These are phyloP conservation scores for Flaveria robusta DNA, from an alignment of 129 eudicot species.

Conservation along the genomic window DNA sequence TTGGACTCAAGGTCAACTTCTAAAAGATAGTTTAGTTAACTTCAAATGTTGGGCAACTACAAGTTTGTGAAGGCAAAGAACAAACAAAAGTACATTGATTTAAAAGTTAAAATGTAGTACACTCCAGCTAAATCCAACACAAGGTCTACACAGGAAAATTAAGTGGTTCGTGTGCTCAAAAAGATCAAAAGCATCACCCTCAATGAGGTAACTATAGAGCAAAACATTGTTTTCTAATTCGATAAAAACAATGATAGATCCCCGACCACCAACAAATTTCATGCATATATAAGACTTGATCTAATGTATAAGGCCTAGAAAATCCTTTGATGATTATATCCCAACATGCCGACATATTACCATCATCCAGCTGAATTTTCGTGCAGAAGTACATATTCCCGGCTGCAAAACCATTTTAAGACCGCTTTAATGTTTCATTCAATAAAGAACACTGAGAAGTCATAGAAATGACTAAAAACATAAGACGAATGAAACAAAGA, in stretches of 20 bases:
- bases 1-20: no score
- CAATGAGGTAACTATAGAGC: neutral
- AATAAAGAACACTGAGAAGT: neutral
- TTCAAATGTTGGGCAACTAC: neutral
- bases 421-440: neutral
- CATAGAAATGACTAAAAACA: neutral
- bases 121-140: neutral
- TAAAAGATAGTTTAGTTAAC: neutral
- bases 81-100: neutral
- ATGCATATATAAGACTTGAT: constrained; percentile 14
- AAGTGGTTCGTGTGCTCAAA: neutral
- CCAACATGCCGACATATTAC: neutral
- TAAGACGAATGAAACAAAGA: neutral
- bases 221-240: neutral
- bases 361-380: constrained; percentile 72
- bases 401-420: constrained; percentile 55
- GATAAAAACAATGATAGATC: neutral
- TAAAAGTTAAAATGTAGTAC: neutral
- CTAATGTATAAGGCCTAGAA: constrained; percentile 3
- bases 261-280: constrained; percentile 24
- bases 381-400: constrained; percentile 84
- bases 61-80: neutral
- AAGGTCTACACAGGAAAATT: neutral
- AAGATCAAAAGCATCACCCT: neutral
- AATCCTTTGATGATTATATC: neutral